Conservation (phyloP, 2,329 filamentous ascomycete genomes). For the Curvularia sp. region DNA sequence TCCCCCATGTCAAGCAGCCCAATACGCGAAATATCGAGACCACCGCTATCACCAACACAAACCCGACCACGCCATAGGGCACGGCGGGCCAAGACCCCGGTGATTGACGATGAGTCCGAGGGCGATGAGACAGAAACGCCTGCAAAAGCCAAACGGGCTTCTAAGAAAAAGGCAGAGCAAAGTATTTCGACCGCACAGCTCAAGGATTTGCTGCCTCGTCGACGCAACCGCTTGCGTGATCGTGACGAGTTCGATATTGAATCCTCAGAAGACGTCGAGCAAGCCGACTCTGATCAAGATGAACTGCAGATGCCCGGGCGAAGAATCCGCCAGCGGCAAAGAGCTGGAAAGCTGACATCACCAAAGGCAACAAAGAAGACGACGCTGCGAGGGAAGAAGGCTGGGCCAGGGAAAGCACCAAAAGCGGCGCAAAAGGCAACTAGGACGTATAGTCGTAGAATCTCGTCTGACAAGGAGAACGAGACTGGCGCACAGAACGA, state of each 20-base stretch:
- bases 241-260: constrained; percentile 53
- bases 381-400: constrained; percentile 31
- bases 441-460: constrained; percentile 46
- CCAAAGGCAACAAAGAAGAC: constrained; percentile 39
- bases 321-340: constrained; percentile 29
- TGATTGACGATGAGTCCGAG: constrained; percentile 33
- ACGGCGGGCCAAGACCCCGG: constrained; percentile 24
- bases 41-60: constrained; percentile 24
- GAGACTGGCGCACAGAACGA: constrained; percentile 36
- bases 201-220: constrained; percentile 55
- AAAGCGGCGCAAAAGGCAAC: constrained; percentile 34
- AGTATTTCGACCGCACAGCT: constrained; percentile 55
- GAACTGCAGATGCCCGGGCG: constrained; percentile 48
- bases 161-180: constrained; percentile 38
- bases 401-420: constrained; percentile 21
- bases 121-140: constrained; percentile 35
- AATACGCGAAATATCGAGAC: constrained; percentile 29
- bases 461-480: constrained; percentile 56
- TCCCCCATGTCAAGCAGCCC: constrained; percentile 55
- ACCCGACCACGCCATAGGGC: constrained; percentile 29
- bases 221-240: constrained; percentile 43
- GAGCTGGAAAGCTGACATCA: constrained; percentile 26
- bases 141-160: constrained; percentile 25
- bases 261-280: constrained; percentile 45
- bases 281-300: constrained; percentile 52